Evolutionary conservation across 192 early-diverging fungal species (phyloP).

Genomic region (Radiomyces spectabilis): DNA sequence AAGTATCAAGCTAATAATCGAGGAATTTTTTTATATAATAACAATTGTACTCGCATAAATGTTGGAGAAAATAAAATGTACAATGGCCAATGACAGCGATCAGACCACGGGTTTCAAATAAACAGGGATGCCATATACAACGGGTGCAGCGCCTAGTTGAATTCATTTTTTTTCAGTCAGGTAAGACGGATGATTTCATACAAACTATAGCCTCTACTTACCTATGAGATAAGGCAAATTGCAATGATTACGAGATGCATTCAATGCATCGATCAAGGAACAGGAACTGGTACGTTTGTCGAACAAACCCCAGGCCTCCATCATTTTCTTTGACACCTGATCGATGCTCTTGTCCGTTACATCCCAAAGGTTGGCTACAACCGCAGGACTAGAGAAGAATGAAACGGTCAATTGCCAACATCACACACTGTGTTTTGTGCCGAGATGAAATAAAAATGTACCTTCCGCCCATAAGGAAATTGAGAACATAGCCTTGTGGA

Average conservation of each 20-base stretch:
- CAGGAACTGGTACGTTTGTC: neutral
- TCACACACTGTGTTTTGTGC: neutral
- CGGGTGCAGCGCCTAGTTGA: neutral
- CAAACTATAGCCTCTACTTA: constrained; percentile 1
- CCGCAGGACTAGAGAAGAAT: constrained; percentile 48
- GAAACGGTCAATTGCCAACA: neutral
- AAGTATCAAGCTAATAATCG: too few relatives aligned
- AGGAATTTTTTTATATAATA: too few relatives aligned
- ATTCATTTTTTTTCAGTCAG: too few relatives aligned
- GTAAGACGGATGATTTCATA: too few relatives aligned
- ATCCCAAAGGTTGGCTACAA: constrained; percentile 97
- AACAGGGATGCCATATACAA: constrained; percentile 4
- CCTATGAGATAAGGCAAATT: constrained; percentile 80
- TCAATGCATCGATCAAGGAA: constrained; percentile 74
- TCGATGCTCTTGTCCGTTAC: constrained; percentile 97
- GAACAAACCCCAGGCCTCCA: constrained; percentile 67
- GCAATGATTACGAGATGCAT: constrained; percentile 62
- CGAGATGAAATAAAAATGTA: too few relatives aligned
- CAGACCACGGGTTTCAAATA: too few relatives aligned
- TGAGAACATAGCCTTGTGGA: constrained; percentile 70
- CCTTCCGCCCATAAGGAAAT: constrained; percentile 85
- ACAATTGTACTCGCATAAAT: too few relatives aligned
- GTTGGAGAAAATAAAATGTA: too few relatives aligned
- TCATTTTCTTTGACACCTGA: constrained; percentile 64
- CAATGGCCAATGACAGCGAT: too few relatives aligned